These are phyloP conservation scores for Kondoa malvinella DNA, from an alignment of 768 basidiomycete species.

Conservation along the genomic window DNA sequence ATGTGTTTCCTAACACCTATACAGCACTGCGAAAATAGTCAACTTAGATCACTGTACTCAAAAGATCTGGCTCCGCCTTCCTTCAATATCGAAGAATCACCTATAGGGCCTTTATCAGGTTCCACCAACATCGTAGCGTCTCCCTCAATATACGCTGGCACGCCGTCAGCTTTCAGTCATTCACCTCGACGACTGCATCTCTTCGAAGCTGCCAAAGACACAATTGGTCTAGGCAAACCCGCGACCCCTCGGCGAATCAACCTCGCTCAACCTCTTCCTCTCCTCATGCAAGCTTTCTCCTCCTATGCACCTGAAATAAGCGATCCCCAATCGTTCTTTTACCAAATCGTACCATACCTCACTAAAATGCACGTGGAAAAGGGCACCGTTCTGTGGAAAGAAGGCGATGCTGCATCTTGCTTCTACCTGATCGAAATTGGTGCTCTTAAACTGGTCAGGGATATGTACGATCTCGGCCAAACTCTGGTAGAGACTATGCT, in stretches of 20 bases:
- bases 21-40: slow-evolving; percentile 28
- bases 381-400: slow-evolving; percentile 54
- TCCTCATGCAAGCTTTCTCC: slow-evolving; percentile 44
- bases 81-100: neutral
- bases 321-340: slow-evolving; percentile 38
- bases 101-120: slow-evolving; percentile 1
- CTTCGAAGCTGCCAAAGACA: slow-evolving; percentile 52
- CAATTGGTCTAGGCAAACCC: slow-evolving; percentile 34
- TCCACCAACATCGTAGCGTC: neutral
- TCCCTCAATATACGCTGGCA: neutral
- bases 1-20: neutral
- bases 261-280: slow-evolving; percentile 22
- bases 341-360: slow-evolving; percentile 54
- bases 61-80: slow-evolving; percentile 20
- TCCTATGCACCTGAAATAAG: slow-evolving; percentile 45
- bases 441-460: slow-evolving; percentile 36
- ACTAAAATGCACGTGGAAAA: slow-evolving; percentile 43
- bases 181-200: slow-evolving; percentile 56
- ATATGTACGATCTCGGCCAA: neutral
- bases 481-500: slow-evolving; percentile 6
- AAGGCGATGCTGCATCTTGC: slow-evolving; percentile 38
- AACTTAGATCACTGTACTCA: slow-evolving; percentile 26
- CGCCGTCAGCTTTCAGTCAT: slow-evolving; percentile 32
- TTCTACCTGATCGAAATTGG: slow-evolving; percentile 80
- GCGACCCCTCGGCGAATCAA: neutral